A percentile compares a stretch with the other conserved stretches of the same genome.
phyloP scores from a whole-genome alignment of 1,284 basidiomycete species.

The Puccinia novopanici region DNA sequence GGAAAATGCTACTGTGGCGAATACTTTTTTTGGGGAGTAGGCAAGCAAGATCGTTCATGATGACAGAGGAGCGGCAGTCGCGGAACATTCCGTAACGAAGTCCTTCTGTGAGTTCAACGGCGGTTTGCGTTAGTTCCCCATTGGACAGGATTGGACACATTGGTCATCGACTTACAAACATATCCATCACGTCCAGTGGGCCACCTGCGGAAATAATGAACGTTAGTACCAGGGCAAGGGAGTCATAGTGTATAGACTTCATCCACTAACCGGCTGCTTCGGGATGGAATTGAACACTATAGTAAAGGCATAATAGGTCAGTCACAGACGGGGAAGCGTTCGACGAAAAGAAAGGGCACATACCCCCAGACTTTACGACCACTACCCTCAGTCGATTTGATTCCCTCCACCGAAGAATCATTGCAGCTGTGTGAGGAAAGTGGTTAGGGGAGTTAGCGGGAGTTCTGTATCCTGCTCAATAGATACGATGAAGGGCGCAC shows the following conservation, averaged over 20 bases:
- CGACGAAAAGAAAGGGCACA: neutral
- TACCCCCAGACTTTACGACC: slow-evolving; percentile 86
- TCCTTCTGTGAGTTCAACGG: slow-evolving; percentile 17
- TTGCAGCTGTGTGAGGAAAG: slow-evolving; percentile 47
- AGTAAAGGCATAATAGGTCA: neutral
- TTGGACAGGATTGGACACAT: neutral
- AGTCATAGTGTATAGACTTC: neutral
- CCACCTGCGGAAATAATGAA: slow-evolving; percentile 25
- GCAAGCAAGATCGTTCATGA: neutral
- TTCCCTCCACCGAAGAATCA: slow-evolving; percentile 91
- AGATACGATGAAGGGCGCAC: slow-evolving; percentile 63
- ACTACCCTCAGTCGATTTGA: slow-evolving; percentile 83
- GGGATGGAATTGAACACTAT: slow-evolving; percentile 49
- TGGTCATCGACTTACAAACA: slow-evolving; percentile 43
- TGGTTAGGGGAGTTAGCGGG: neutral
- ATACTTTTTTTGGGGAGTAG: neutral
- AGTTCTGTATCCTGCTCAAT: neutral
- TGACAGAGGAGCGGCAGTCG: slow-evolving; percentile 28
- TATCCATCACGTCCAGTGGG: slow-evolving; percentile 49
- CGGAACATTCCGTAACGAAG: slow-evolving; percentile 42
- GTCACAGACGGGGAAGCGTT: neutral
- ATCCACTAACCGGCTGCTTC: slow-evolving; percentile 50
- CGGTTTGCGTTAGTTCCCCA: neutral
- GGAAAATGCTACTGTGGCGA: too few species aligned
- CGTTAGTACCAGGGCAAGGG: neutral